phyloP scores from a whole-genome alignment of 768 basidiomycete species.

The Leccinellum albellum region DNA sequence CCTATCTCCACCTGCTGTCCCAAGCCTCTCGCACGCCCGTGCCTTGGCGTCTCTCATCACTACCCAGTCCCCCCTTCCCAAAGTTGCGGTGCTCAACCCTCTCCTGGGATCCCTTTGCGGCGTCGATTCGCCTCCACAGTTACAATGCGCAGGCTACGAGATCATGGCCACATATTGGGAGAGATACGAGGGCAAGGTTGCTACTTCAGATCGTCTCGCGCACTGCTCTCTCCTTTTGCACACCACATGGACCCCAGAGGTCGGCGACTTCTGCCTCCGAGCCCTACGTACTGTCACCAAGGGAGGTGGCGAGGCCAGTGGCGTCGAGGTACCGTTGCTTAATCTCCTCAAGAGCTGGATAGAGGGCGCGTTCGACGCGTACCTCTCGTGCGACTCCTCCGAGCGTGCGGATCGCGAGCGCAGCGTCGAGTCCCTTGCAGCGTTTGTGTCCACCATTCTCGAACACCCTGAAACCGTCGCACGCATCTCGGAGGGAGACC shows the following conservation, averaged over 20 bases:
- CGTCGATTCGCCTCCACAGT: constrained; percentile 45
- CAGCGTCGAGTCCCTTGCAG: constrained; percentile 56
- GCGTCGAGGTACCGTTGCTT: constrained; percentile 59
- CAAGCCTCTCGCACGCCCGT: constrained; percentile 62
- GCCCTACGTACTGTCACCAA: constrained; percentile 63
- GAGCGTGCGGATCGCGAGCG: constrained; percentile 60
- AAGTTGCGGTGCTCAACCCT: constrained; percentile 49
- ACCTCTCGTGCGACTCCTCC: constrained; percentile 30
- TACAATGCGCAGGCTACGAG: constrained; percentile 71
- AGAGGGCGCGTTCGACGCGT: constrained; percentile 56
- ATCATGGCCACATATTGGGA: constrained; percentile 69
- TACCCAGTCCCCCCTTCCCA: constrained; percentile 54
- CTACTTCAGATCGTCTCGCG: constrained; percentile 56
- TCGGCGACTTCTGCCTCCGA: constrained; percentile 69
- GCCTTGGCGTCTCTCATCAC: constrained; percentile 50
- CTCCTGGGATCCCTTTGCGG: constrained; percentile 60
- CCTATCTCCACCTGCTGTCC: constrained; percentile 53
- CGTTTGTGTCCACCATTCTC: constrained; percentile 51
- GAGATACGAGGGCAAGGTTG: constrained; percentile 45
- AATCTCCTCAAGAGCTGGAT: constrained; percentile 63
- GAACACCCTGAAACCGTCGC: constrained; percentile 52
- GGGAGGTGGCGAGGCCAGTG: constrained; percentile 56
- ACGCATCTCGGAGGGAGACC: constrained; percentile 55
- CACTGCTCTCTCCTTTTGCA: constrained; percentile 62
- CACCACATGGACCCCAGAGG: constrained; percentile 56